Conservation (phyloP, 169 alveolate genomes). For the Cryptosporidium viatorum region DNA sequence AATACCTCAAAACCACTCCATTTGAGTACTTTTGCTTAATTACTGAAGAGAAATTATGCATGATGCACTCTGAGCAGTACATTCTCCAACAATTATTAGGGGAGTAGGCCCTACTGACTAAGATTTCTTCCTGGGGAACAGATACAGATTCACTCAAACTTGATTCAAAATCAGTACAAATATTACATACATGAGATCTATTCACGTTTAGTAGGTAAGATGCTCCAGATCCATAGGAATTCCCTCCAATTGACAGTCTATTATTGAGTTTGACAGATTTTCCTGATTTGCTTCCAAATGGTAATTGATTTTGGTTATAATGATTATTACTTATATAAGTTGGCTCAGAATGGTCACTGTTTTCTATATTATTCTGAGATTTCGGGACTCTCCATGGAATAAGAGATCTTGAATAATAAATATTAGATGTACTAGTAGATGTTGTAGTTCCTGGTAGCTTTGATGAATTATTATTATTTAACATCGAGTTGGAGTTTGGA, state of each 20-base stretch:
- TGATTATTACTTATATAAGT: not conserved
- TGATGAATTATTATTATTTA: not conserved
- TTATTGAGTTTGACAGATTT: not conserved
- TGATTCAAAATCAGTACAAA: constrained; percentile 48
- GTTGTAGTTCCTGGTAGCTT: constrained; percentile 16
- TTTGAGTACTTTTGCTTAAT: constrained; percentile 65
- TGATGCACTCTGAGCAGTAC: constrained; percentile 71
- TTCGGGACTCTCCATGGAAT: constrained; percentile 67
- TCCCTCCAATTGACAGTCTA: not conserved
- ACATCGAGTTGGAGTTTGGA: not conserved
- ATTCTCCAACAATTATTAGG: constrained; percentile 73
- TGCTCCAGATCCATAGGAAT: not conserved
- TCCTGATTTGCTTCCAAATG: not conserved
- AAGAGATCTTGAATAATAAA: constrained; percentile 52
- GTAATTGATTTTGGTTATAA: not conserved
- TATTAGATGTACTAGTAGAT: constrained; percentile 1
- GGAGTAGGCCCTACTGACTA: constrained; percentile 41
- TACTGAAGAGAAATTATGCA: constrained; percentile 67
- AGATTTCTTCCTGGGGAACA: constrained; percentile 2
- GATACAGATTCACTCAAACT: not conserved
- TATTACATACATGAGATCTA: constrained; percentile 34
- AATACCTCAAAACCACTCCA: constrained; percentile 60
- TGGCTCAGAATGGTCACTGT: constrained; percentile 13
- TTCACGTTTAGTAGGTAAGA: not conserved
- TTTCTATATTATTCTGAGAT: constrained; percentile 15